phyloP scores from a whole-genome alignment of 2,329 filamentous ascomycete genomes.

The Botryosphaeria dothidea region DNA sequence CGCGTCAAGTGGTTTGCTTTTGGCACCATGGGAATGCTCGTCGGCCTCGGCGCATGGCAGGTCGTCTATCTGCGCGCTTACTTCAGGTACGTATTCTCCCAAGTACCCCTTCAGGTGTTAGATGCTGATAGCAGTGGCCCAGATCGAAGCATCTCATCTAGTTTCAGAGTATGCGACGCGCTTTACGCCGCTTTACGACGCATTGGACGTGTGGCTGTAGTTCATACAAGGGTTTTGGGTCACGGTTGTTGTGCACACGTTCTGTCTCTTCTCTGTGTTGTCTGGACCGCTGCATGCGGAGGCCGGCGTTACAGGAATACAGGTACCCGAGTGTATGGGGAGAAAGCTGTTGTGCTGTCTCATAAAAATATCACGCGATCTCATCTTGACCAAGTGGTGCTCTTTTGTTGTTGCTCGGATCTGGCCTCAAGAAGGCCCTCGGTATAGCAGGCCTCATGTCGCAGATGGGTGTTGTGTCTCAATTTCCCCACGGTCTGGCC shows the following conservation, averaged over 20 bases:
- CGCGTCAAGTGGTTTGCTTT: slow-evolving; percentile 99
- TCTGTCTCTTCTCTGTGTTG: slow-evolving; percentile 3
- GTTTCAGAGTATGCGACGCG: slow-evolving; percentile 3
- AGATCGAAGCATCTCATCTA: slow-evolving; percentile 56
- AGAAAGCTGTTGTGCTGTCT: slow-evolving; percentile 4
- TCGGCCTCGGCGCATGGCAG: slow-evolving; percentile 93
- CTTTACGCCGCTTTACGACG: slow-evolving; percentile 17
- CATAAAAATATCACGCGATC: slow-evolving; percentile 14
- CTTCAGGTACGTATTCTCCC: slow-evolving; percentile 71
- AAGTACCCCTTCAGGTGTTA: too few relatives aligned
- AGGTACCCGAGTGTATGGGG: not conserved
- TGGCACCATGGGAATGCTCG: slow-evolving; percentile 85
- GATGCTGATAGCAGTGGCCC: not conserved
- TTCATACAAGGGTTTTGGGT: slow-evolving; percentile 13
- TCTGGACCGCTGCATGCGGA: slow-evolving; percentile 8
- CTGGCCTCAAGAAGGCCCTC: not conserved
- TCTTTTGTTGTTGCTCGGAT: not conserved
- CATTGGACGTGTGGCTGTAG: slow-evolving; percentile 14
- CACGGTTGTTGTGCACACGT: slow-evolving; percentile 11
- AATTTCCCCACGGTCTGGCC: not conserved
- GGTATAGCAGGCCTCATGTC: not conserved
- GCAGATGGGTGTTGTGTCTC: not conserved
- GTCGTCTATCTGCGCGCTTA: slow-evolving; percentile 96
- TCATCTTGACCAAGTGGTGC: not conserved
- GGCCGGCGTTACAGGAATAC: not conserved